phyloP scores from a whole-genome alignment of 140 eudicot genomes.

The Anethum foeniculum region DNA sequence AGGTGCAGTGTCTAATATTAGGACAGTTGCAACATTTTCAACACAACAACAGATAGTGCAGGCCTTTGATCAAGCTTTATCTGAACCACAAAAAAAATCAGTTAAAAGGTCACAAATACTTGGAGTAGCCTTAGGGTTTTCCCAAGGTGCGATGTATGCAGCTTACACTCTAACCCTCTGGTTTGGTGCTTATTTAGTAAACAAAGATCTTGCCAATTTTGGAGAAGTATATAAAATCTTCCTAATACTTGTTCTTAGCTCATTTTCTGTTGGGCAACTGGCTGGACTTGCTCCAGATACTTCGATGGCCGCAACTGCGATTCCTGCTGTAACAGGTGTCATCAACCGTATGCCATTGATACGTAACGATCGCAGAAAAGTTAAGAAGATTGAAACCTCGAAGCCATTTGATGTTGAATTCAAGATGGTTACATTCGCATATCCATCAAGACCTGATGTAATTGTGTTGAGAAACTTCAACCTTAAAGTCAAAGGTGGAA shows the following conservation, averaged over 20 bases:
- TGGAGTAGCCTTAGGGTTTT: slow-evolving; percentile 62
- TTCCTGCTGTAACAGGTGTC: slow-evolving; percentile 48
- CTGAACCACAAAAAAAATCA: slow-evolving; percentile 44
- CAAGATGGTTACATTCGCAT: slow-evolving; percentile 54
- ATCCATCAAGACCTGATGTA: slow-evolving; percentile 68
- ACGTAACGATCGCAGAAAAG: slow-evolving; percentile 29
- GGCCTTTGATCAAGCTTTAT: slow-evolving; percentile 49
- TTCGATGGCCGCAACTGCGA: slow-evolving; percentile 47
- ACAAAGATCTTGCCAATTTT: slow-evolving; percentile 33
- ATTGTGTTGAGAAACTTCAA: slow-evolving; percentile 53
- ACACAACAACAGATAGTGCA: slow-evolving; percentile 58
- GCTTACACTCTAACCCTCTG: slow-evolving; percentile 54
- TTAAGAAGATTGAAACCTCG: slow-evolving; percentile 42
- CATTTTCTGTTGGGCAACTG: slow-evolving; percentile 75
- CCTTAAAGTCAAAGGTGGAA: slow-evolving; percentile 59
- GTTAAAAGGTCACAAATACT: slow-evolving; percentile 49
- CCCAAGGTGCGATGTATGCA: slow-evolving; percentile 77
- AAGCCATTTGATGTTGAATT: slow-evolving; percentile 57
- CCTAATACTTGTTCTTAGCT: slow-evolving; percentile 71
- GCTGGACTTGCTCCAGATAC: slow-evolving; percentile 91
- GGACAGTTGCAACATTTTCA: slow-evolving; percentile 74
- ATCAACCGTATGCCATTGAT: slow-evolving; percentile 50
- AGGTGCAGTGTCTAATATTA: slow-evolving; percentile 70
- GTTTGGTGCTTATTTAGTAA: slow-evolving; percentile 72
- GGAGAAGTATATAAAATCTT: slow-evolving; percentile 75